phyloP scores from a whole-genome alignment of 768 basidiomycete species.

The Tubosaeta sp. region DNA sequence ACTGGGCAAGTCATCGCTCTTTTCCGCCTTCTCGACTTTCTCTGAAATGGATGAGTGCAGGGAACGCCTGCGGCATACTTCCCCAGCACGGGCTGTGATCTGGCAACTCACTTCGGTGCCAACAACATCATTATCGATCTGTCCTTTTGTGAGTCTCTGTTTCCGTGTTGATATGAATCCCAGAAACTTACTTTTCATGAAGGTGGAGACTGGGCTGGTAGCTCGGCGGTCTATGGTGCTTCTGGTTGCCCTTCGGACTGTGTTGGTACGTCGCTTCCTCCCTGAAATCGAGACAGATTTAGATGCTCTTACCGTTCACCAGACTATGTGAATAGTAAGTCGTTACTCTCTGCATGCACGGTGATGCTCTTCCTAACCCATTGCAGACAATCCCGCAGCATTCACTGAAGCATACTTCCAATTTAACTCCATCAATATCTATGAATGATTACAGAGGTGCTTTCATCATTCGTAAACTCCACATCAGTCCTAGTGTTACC shows the following conservation, averaged over 20 bases:
- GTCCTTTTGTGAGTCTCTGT: slow-evolving; percentile 26
- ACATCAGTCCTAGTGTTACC: too few species aligned
- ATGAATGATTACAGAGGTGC: too few species aligned
- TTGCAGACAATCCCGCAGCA: slow-evolving; percentile 34
- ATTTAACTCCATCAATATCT: slow-evolving; percentile 36
- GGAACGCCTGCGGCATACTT: slow-evolving; percentile 33
- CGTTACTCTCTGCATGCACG: too few species aligned
- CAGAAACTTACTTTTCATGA: background rate
- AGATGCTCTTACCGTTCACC: background rate
- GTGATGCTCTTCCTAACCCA: background rate
- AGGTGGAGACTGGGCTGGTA: slow-evolving; percentile 33
- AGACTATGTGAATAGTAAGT: slow-evolving; percentile 29
- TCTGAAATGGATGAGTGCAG: slow-evolving; percentile 9
- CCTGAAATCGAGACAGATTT: background rate
- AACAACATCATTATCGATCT: slow-evolving; percentile 34
- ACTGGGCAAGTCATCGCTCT: slow-evolving; percentile 18
- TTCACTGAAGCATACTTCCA: slow-evolving; percentile 42
- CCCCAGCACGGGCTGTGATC: slow-evolving; percentile 37
- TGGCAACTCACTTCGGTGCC: slow-evolving; percentile 32
- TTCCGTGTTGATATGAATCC: background rate
- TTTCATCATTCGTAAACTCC: too few species aligned
- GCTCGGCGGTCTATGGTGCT: slow-evolving; percentile 20
- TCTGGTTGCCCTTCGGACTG: slow-evolving; percentile 32
- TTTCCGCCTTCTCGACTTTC: too few species aligned
- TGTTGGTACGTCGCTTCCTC: slow-evolving; percentile 15